Percentiles rank a stretch among this genome's conserved stretches.
phyloP scores from a whole-genome alignment of 2,329 filamentous ascomycete species.

The Pseudopyrenochaeta lycopersici region DNA sequence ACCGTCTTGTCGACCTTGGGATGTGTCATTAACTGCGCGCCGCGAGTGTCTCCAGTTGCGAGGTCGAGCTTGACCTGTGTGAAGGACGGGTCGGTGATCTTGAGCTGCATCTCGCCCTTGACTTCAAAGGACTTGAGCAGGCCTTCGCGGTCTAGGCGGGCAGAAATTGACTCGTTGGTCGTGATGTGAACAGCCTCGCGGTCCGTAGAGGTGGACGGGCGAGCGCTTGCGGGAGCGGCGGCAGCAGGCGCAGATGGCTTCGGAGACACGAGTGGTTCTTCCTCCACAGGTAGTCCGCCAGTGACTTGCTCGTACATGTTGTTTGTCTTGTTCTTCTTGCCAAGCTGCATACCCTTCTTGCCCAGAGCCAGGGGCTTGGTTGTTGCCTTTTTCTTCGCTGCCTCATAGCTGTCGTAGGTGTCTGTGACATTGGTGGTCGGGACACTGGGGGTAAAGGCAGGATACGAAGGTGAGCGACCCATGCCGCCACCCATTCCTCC shows the following conservation, averaged over 20 bases:
- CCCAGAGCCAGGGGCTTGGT: slow-evolving; percentile 81
- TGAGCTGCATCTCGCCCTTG: slow-evolving; percentile 90
- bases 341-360: slow-evolving; percentile 98
- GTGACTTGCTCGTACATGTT: slow-evolving; percentile 97
- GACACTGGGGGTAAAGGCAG: slow-evolving; percentile 84
- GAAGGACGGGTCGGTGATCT: slow-evolving; percentile 85
- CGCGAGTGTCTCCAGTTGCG: slow-evolving; percentile 77
- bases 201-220: slow-evolving; percentile 73
- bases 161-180: slow-evolving; percentile 88
- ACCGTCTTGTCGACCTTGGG: slow-evolving; percentile 92
- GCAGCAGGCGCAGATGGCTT: slow-evolving; percentile 61
- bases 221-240: slow-evolving; percentile 63
- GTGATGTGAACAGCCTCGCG: slow-evolving; percentile 88
- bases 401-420: slow-evolving; percentile 93
- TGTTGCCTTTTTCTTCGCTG: slow-evolving; percentile 92
- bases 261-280: slow-evolving; percentile 77
- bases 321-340: slow-evolving; percentile 97
- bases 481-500: slow-evolving; percentile 54
- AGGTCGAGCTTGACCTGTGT: slow-evolving; percentile 92
- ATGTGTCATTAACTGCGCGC: slow-evolving; percentile 92
- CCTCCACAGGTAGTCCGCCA: slow-evolving; percentile 87
- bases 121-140: slow-evolving; percentile 85
- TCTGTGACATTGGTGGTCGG: slow-evolving; percentile 75
- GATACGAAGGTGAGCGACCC: slow-evolving; percentile 81
- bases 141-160: slow-evolving; percentile 88